phyloP scores from a whole-genome alignment of 225 moss, liverwort and hornwort species.

The Straminergon stramineum region DNA sequence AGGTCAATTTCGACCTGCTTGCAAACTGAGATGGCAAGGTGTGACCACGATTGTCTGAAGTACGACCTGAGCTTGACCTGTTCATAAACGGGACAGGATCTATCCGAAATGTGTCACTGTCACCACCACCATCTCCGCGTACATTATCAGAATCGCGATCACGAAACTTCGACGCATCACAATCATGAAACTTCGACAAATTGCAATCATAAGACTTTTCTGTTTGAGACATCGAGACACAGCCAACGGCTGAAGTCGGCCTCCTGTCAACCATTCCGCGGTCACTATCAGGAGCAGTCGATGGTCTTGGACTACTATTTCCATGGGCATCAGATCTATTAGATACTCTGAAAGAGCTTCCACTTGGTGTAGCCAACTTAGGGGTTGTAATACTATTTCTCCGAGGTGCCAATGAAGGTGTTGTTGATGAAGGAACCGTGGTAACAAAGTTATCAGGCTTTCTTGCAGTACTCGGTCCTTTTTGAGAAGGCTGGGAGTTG shows the following conservation, averaged over 20 bases:
- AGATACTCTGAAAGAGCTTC: conserved; percentile 13
- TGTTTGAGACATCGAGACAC: conserved; percentile 41
- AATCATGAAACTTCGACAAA: conserved; percentile 22
- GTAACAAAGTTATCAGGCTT: conserved; percentile 26
- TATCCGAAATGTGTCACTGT: conserved; percentile 56
- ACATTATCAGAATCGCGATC: conserved; percentile 41
- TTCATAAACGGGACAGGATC: conserved; percentile 31
- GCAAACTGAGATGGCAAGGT: conserved; percentile 18
- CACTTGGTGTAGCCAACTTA: conserved; percentile 17
- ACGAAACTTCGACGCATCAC: not conserved
- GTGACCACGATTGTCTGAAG: conserved; percentile 35
- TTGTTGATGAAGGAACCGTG: conserved; percentile 12
- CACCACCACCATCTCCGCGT: conserved; percentile 39
- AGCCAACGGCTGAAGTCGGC: conserved; percentile 30
- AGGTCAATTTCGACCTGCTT: not conserved
- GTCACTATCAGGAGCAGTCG: conserved; percentile 14
- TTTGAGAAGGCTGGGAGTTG: conserved; percentile 27
- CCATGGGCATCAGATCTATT: conserved; percentile 16
- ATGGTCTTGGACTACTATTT: conserved; percentile 21
- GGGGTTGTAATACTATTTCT: conserved; percentile 30
- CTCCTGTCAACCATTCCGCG: conserved; percentile 33
- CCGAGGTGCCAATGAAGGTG: conserved; percentile 16
- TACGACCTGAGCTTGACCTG: conserved; percentile 26
- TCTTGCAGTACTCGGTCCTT: conserved; percentile 28
- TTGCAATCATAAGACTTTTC: conserved; percentile 47